phyloP scores from a whole-genome alignment of 345 rosid species.

The Physaria fendleri region DNA sequence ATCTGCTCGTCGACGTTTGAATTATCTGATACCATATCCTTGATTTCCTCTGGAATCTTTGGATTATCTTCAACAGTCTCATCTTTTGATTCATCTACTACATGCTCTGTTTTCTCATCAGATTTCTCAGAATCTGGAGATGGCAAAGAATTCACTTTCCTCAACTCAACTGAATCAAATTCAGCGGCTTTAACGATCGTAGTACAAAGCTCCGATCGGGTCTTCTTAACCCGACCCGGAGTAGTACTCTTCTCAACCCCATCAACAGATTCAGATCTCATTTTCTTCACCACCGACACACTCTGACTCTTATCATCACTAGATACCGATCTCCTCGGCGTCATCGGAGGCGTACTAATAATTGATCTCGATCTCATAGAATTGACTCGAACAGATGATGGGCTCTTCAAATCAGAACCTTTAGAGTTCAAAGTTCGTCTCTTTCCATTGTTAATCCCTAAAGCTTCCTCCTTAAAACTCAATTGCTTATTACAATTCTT shows the following conservation, averaged over 20 bases:
- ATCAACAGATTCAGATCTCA: slow-evolving; percentile 41
- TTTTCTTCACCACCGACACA: slow-evolving; percentile 37
- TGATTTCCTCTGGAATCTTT: slow-evolving; percentile 37
- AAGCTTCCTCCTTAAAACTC: slow-evolving; percentile 20
- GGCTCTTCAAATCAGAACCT: slow-evolving; percentile 29
- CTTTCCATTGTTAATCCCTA: slow-evolving; percentile 40
- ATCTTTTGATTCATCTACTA: slow-evolving; percentile 31
- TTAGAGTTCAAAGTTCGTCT: slow-evolving; percentile 55
- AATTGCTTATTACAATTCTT: slow-evolving; percentile 1
- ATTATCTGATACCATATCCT: slow-evolving; percentile 36
- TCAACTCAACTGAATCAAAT: slow-evolving; percentile 25
- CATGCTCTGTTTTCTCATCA: slow-evolving; percentile 31
- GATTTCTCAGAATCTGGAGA: slow-evolving; percentile 18
- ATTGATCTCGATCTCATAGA: slow-evolving; percentile 37
- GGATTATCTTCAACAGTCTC: slow-evolving; percentile 25
- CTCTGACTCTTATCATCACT: slow-evolving; percentile 28
- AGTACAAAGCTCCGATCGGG: slow-evolving; percentile 23
- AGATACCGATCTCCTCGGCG: slow-evolving; percentile 24
- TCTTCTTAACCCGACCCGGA: slow-evolving; percentile 40
- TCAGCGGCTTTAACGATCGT: slow-evolving; percentile 26
- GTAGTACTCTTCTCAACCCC: slow-evolving; percentile 40
- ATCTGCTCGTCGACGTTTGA: slow-evolving; percentile 26
- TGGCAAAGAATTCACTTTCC: slow-evolving; percentile 37
- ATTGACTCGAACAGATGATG: slow-evolving; percentile 33
- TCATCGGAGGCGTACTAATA: slow-evolving; percentile 23